Conservation (phyloP, 768 basidiomycete species). For the Boletales sp. region DNA sequence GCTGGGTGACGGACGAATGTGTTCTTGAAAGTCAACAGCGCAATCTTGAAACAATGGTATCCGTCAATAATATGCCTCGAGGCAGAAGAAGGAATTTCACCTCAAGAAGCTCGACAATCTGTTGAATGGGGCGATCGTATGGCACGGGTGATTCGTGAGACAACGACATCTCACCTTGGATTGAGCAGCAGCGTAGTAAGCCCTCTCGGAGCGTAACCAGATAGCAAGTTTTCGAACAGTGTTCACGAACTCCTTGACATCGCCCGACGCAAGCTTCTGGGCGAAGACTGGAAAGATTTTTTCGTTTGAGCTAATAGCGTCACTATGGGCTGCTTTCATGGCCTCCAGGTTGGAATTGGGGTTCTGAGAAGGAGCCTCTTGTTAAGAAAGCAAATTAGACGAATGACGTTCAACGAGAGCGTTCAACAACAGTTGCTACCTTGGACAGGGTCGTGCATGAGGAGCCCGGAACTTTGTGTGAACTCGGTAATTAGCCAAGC, state of each 20-base stretch:
- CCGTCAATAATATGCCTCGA: background rate
- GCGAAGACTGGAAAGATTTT: slow-evolving; percentile 36
- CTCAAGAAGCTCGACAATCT: slow-evolving; percentile 51
- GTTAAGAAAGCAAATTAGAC: background rate
- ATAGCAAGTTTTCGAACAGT: slow-evolving; percentile 36
- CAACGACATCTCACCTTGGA: slow-evolving; percentile 39
- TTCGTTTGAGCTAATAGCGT: slow-evolving; percentile 28
- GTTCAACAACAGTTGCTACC: slow-evolving; percentile 1
- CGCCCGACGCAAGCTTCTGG: slow-evolving; percentile 29
- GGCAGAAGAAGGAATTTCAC: slow-evolving; percentile 28
- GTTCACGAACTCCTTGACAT: slow-evolving; percentile 19
- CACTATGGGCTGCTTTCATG: slow-evolving; percentile 14
- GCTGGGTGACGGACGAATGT: slow-evolving; percentile 5
- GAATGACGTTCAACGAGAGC: background rate
- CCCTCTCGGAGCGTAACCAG: slow-evolving; percentile 47
- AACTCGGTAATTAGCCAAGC: too few relatives aligned
- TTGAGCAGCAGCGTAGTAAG: slow-evolving; percentile 50
- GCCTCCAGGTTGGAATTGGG: background rate
- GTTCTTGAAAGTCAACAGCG: slow-evolving; percentile 14
- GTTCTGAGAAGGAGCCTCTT: slow-evolving; percentile 7
- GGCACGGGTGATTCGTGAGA: background rate
- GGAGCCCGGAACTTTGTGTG: background rate
- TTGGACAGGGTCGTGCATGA: slow-evolving; percentile 12
- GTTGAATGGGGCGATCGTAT: background rate
- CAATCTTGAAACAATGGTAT: slow-evolving; percentile 12